A percentile compares a stretch with the other conserved stretches of the same genome.
Evolutionary conservation across 768 basidiomycete genomes (phyloP).

Genomic region (Xerocomellus chrysenteron): DNA sequence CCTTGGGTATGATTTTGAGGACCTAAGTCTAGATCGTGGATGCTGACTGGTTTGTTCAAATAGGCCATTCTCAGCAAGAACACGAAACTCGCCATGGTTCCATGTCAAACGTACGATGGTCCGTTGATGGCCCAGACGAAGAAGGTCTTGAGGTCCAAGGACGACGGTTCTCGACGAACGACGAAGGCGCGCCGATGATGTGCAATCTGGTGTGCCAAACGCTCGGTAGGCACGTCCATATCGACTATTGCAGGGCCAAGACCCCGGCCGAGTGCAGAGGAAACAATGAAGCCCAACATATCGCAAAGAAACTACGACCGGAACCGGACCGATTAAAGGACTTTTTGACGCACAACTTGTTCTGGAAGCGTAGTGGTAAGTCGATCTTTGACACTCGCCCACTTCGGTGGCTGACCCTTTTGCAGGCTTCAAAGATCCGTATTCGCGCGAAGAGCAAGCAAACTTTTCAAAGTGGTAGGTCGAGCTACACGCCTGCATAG

Average conservation of each 20-base stretch:
- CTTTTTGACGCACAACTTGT: slow-evolving; percentile 51
- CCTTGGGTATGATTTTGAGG: slow-evolving; percentile 38
- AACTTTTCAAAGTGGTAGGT: slow-evolving; percentile 54
- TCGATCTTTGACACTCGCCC: background rate
- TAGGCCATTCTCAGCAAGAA: slow-evolving; percentile 56
- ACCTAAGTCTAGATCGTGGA: background rate
- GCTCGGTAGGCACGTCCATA: slow-evolving; percentile 53
- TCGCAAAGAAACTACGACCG: slow-evolving; percentile 40
- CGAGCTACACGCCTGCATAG: background rate
- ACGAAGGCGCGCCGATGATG: slow-evolving; percentile 62
- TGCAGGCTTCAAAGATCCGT: slow-evolving; percentile 63
- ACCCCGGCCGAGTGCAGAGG: slow-evolving; percentile 33
- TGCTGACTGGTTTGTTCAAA: background rate
- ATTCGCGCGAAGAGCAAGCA: slow-evolving; percentile 52
- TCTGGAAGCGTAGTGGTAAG: slow-evolving; percentile 57
- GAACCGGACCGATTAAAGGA: slow-evolving; percentile 51
- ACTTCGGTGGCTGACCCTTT: background rate
- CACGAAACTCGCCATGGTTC: slow-evolving; percentile 63
- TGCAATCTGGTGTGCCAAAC: slow-evolving; percentile 54
- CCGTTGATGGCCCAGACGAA: slow-evolving; percentile 51
- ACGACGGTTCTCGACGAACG: slow-evolving; percentile 48
- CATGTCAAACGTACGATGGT: slow-evolving; percentile 57
- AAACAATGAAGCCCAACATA: slow-evolving; percentile 47
- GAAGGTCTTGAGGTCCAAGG: slow-evolving; percentile 49
- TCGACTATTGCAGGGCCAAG: slow-evolving; percentile 52